Base-by-base conservation (phyloP, 2,329 filamentous ascomycete genomes). In the Alternaria sp. region DNA sequence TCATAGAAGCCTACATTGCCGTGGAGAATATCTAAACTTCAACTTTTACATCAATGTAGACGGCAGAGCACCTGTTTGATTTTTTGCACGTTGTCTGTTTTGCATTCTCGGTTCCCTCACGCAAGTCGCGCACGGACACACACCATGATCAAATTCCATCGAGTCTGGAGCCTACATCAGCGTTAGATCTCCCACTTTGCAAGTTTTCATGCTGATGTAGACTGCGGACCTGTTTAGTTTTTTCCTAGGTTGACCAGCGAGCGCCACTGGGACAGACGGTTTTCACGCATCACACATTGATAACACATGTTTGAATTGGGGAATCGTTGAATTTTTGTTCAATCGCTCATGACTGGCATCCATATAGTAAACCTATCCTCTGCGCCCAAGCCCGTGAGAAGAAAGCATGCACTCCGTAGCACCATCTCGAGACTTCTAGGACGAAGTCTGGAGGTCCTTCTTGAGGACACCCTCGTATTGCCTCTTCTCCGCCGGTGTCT, bases 401-500 rank as follows among this genome's bases (percentile, higher is more conserved):
- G 72, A 73, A 79, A 78, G 69, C 59, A 73, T 71, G 68, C 72
- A 73, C 64, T 70, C 60, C 66, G 59, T 50, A 69, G 65, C 63
- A 66, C 61, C 70, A 67, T 71, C 68, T 73, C 64, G 66, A 67
- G 40, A 57, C 49, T 63, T 74, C 83, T 87, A 89, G 77, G 84
- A 81, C 75, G 84, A 81, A 79, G 84, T 80, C 79, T 84, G 82
- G 76, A 91, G 84, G 80, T 99, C 96, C 93, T 98, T 99, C 93
- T 99, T 99, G 92, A 99, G 93, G 64, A 93, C 96, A 87, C 96
- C 96, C 86, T 97, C 84, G 89, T 93, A 96, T 83, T 93, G 90
- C 87, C 92, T 93, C 93, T 99, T 99, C 92, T 99, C 96, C 81
- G 92, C 91, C 74, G 91, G 87, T 71, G 96, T 99, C 89, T 99